Base-by-base conservation (phyloP, 129 eudicot genomes). In the Saposhnikovia divaricata region DNA sequence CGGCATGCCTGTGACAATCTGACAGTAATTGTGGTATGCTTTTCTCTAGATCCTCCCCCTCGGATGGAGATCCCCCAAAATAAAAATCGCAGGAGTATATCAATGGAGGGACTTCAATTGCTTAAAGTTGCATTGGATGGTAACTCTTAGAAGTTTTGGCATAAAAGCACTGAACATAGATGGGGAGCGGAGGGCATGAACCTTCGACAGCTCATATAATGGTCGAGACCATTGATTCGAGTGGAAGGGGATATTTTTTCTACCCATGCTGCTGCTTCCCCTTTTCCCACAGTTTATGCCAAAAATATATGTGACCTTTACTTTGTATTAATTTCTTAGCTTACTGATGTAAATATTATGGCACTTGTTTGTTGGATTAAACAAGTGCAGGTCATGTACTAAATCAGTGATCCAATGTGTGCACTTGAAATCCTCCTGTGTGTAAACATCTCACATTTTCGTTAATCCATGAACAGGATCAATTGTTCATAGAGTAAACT, bases 31-130 rank as follows among this genome's bases (percentile, higher is more conserved):
- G 92, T 93, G 83, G 82, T 93, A 8, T 93, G 96, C 76, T 93
- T 93, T 75, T 86, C 93, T 4, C 74, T 83, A 4, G 96, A 90
- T 77, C 96, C 98, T 53, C 98, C 98, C 10, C 98, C 98, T 6
- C 76, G 87, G 82, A 89, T 93, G 14, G 98, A 90, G 81, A 42
- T 89, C 2, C 78, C 90, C 3, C 88, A 83, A 66, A 72, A 74
- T 48, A 82, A 90, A 23, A 87, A 82, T 51, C 57, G 91, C 82
- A 86, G 98, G 88, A 93, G 96, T 57, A 86, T 93, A 74, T 93
- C 98, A 34, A 85, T 90, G 0, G 96, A 93, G 82, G 98, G 98
- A 76, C 40, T 93, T 45, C 82, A 87, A 85, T 83, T 89, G 74
- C 90, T 92, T 14, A 92, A 89, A 78, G 91, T 91, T 37, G 81